A percentile compares a stretch with the other conserved stretches of the same genome.
Evolutionary conservation across 2,329 filamentous ascomycete species (phyloP).

Genomic region (Phialophora chinensis): DNA sequence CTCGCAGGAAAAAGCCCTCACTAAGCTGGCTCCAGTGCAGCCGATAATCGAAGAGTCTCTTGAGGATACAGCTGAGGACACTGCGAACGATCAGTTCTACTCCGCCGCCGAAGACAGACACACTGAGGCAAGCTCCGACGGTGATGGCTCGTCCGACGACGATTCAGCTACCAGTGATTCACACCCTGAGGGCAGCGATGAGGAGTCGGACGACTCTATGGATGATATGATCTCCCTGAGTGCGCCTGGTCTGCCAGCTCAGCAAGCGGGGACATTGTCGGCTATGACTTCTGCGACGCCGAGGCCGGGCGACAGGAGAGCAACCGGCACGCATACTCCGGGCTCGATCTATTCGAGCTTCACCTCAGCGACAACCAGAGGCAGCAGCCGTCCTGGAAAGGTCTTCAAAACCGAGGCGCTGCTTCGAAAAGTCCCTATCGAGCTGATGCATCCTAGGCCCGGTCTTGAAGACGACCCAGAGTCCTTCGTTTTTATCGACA

Average conservation of each 20-base stretch:
- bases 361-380: slow-evolving; percentile 80
- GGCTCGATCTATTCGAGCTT: slow-evolving; percentile 89
- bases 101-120: slow-evolving; percentile 83
- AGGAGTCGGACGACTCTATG: slow-evolving; percentile 79
- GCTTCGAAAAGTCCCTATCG: slow-evolving; percentile 72
- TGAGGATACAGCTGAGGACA: slow-evolving; percentile 73
- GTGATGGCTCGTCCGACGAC: slow-evolving; percentile 62
- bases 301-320: slow-evolving; percentile 71
- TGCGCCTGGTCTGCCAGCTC: slow-evolving; percentile 77
- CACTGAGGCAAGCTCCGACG: slow-evolving; percentile 53
- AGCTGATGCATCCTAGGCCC: slow-evolving; percentile 84
- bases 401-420: slow-evolving; percentile 85
- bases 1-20: slow-evolving; percentile 49
- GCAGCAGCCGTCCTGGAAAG: slow-evolving; percentile 73
- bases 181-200: slow-evolving; percentile 65
- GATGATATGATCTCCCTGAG: slow-evolving; percentile 93
- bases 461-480: slow-evolving; percentile 82
- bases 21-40: slow-evolving; percentile 54
- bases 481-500: slow-evolving; percentile 87
- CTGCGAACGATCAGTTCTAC: slow-evolving; percentile 87
- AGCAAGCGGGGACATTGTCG: slow-evolving; percentile 78
- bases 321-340: slow-evolving; percentile 78
- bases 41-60: slow-evolving; percentile 65
- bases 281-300: slow-evolving; percentile 82
- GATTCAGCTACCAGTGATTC: slow-evolving; percentile 65